Percentiles rank a stretch among this genome's conserved stretches.
These are phyloP conservation scores for Oryza meyeriana DNA, from an alignment of 176 grass and related monocot species.

Conservation along the genomic window DNA sequence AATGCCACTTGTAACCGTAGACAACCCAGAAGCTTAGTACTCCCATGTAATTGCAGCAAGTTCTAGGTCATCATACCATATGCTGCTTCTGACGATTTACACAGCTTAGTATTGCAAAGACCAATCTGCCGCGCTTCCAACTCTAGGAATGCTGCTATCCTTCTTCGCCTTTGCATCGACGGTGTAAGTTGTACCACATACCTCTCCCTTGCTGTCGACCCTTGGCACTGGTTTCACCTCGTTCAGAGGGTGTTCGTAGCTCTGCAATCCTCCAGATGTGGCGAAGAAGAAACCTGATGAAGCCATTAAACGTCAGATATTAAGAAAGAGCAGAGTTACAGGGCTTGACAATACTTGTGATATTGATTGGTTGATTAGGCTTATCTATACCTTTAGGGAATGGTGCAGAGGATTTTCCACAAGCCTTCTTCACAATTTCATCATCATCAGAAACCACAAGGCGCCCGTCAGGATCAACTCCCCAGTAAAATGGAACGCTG, in stretches of 20 bases:
- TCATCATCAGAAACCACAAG: conserved; percentile 62
- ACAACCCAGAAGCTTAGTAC: neutral
- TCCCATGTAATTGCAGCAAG: neutral
- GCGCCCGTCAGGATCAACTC: conserved; percentile 40
- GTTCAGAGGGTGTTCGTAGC: conserved; percentile 79
- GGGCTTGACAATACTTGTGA: neutral
- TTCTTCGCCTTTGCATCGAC: conserved; percentile 63
- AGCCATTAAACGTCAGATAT: neutral
- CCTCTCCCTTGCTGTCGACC: conserved; percentile 71
- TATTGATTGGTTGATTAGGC: neutral
- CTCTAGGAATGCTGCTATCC: conserved; percentile 58
- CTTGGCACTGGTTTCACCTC: conserved; percentile 71
- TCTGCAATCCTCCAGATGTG: conserved; percentile 57
- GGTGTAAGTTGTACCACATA: conserved; percentile 61
- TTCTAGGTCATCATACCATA: neutral
- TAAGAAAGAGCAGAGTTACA: neutral
- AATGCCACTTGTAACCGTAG: neutral
- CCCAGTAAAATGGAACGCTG: conserved; percentile 67
- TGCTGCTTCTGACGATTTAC: neutral
- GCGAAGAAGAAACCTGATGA: conserved; percentile 79
- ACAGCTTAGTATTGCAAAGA: conserved; percentile 43
- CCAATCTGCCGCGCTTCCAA: conserved; percentile 75
- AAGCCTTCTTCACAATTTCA: conserved; percentile 52
- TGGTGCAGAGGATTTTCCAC: conserved; percentile 64
- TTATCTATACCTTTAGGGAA: conserved; percentile 57